phyloP scores from a whole-genome alignment of 352 stramenopile species.

The Phytopythium kandeliae region DNA sequence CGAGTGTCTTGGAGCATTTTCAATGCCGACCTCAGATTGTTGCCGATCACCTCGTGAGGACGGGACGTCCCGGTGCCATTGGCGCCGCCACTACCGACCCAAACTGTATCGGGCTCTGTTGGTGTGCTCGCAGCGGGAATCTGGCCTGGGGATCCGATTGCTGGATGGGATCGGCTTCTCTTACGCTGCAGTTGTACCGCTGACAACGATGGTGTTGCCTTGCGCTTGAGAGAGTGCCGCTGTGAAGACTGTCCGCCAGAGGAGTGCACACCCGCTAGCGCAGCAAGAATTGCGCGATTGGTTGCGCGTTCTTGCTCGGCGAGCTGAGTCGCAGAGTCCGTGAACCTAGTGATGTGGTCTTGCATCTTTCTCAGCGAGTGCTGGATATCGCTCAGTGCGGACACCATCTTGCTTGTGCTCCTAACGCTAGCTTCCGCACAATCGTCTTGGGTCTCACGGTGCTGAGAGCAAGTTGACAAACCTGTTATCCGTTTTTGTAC shows the following conservation, averaged over 20 bases:
- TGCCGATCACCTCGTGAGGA: not conserved
- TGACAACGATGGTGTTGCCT: not conserved
- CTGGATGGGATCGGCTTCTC: not conserved
- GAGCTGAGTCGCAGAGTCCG: not conserved
- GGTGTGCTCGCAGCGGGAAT: not conserved
- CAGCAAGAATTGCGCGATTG: not conserved
- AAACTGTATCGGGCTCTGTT: not conserved
- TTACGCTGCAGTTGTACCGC: not conserved
- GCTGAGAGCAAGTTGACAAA: not conserved
- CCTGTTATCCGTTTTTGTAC: not conserved
- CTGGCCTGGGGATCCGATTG: not conserved
- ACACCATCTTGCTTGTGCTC: not conserved
- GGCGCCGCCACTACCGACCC: not conserved
- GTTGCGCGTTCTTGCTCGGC: not conserved
- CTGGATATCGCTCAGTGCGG: slow-evolving; percentile 1
- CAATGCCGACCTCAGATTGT: not conserved
- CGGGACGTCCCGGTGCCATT: not conserved
- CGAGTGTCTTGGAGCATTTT: not conserved
- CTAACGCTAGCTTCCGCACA: not conserved
- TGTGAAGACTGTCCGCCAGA: not conserved
- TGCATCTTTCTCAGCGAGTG: not conserved
- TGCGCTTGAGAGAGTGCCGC: not conserved
- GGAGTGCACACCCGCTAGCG: not conserved
- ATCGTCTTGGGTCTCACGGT: not conserved
- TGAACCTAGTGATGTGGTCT: not conserved